A percentile compares a stretch with the other conserved stretches of the same genome.
Evolutionary conservation across 176 grass and related monocot species (phyloP).

Genomic region (Musa itinerans): DNA sequence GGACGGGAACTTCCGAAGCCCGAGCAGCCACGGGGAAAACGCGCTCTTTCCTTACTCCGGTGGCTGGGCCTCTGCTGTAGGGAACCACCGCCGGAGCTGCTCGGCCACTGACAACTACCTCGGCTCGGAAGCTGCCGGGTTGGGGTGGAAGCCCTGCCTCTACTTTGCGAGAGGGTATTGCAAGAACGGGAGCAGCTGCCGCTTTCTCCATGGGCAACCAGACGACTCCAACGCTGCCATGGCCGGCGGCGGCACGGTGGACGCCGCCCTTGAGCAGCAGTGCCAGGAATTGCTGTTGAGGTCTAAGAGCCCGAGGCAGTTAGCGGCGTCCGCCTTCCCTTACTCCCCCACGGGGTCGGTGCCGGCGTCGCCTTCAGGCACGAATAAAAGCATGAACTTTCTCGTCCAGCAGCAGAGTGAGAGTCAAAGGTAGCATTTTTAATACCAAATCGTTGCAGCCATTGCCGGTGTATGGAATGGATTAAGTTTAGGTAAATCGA

Average conservation of each 20-base stretch:
- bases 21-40: not conserved
- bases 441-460: slow-evolving; percentile 8
- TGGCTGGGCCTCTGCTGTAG: not conserved
- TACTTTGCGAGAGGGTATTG: slow-evolving; percentile 21
- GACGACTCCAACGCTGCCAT: slow-evolving; percentile 2
- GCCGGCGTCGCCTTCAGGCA: slow-evolving; percentile 16
- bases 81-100: slow-evolving; percentile 12
- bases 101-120: slow-evolving; percentile 6
- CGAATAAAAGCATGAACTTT: slow-evolving; percentile 28
- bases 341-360: slow-evolving; percentile 30
- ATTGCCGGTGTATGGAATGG: not conserved
- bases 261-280: slow-evolving; percentile 31
- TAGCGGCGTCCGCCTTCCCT: slow-evolving; percentile 54
- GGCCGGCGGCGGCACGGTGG: slow-evolving; percentile 4
- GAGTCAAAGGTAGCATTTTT: slow-evolving; percentile 42
- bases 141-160: slow-evolving; percentile 18
- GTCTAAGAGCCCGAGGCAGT: slow-evolving; percentile 39
- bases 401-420: slow-evolving; percentile 48
- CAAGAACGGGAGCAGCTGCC: slow-evolving; percentile 21
- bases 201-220: slow-evolving; percentile 17
- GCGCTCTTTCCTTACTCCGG: not conserved
- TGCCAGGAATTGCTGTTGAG: slow-evolving; percentile 37
- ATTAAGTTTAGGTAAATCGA: not conserved
- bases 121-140: slow-evolving; percentile 8
- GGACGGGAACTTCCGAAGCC: not conserved